Base-by-base conservation (phyloP, 177 flowering plant species). In the Vitis hybrid region DNA sequence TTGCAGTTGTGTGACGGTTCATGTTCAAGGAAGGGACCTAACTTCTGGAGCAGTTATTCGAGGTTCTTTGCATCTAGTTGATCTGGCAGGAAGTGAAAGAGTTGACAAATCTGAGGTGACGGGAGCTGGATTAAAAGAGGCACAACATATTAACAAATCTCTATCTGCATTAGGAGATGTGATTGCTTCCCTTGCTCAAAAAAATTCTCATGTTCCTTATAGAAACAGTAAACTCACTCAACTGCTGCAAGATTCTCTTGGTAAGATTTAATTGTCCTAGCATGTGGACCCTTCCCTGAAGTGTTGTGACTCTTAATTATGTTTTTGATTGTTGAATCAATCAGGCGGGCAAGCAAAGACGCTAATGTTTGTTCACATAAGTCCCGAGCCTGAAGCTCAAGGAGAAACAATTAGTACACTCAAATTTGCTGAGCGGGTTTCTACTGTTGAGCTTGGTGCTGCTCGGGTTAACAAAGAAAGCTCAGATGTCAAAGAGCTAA, bases 61-160 rank as follows among this genome's bases (percentile, higher is more conserved):
- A 12, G 90, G 93, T 21, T 82, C 83, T 15, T 83, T 89, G 91
- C 90, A 89, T 81, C 73, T 90, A 52, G 94, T 90, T 71, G 94
- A 90, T 72, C 79, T 90, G 63, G 94, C 94, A n/a, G 94, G 94
- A 70, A 90, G 94, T 76, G 94, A 90, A 74, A 76, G 93, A 75
- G 87, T 82, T n/a, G 87, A 87, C 63, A 89, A 87, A 76, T 77
- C 91, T 17, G 93, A 89, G 72, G 93, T 77, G 10, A 76, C 77
- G 9, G 93, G 93, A 18, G 91, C 87, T 69, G 83, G 93, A 73
- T 68, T 89, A 54, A 89, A 89, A 72, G 92, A 88, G 74, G 92
- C 92, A 64, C 82, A 77, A 52, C 90, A 86, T 75, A 89, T 89
- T 64, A 89, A 90, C 78, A 85, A 80, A 60, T 90, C 94, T 56